Evolutionary conservation across 1,284 basidiomycete species (phyloP), one percentile per base, ranked within the genome.

Genomic region (Papiliotrema flavescens): DNA sequence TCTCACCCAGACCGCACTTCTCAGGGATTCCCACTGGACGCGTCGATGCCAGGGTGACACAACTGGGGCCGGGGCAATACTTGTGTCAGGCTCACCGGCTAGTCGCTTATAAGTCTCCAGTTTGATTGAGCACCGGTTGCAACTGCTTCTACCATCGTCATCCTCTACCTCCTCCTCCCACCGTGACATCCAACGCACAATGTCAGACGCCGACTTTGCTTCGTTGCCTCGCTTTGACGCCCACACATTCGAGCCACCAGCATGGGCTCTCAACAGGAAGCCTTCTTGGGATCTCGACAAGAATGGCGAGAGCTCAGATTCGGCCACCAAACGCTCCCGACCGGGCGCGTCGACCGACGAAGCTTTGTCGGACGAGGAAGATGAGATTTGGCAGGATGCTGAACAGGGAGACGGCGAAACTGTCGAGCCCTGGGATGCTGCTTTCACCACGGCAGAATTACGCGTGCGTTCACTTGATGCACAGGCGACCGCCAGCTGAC

Each of bases 221-320:
- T 39, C 53, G 13, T 41, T 66, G 2, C 61, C 64, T 5, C 46
- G 55, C 2, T 72, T 69, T 26, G 70, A 72, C 56, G 61, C 64
- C 1, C 49, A 55, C 11, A 52, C 53, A 36, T 72, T 70, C 40
- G 58, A 69, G 26, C 68, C 70, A 13, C 70, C 70, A 24, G 46
- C 59, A 43, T 73, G 70, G 70, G 70, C 69, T 2, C 58, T 42
- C 7, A 53, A 55, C 24, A 45, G 54, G 9, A 26, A 55, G 20
- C 61, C 59, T 36, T 49, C 54, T 11, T 61, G 60, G 58, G 49
- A 40, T 13, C 24, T 39, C 19, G 44, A 43, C 17, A 60, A 61
- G 41, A 53, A 59, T 19, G 64, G 62, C 11, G 60, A 66, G 36
- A 53, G 49, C 42, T 61, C 62, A 2, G 61, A 50, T 35, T 28